Base-by-base conservation (phyloP, 345 rosid species). In the Physaria fendleri region DNA sequence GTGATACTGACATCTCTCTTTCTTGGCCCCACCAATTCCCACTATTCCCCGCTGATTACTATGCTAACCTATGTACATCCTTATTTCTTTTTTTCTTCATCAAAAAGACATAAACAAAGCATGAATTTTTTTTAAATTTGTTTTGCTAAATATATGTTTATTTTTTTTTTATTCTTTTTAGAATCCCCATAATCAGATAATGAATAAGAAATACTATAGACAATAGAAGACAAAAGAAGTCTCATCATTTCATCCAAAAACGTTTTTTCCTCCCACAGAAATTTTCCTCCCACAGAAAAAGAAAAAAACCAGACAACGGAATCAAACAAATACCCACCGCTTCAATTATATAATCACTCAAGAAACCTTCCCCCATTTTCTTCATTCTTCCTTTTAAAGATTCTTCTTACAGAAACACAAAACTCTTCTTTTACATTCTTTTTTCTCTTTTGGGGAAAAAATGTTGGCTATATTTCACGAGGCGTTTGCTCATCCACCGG, bases 381-480 rank as follows among this genome's bases (percentile, higher is more conserved):
- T 49, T 10, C 38, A 16, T 29, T 54, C 37, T 43, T 28, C 32
- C 49, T 28, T 28, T 39, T 6, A 29, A 39, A 29, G 34, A 66
- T 38, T 66, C 52, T 50, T 41, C 12, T 22, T 2, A 24, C 3
- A 46, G 28, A 32, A 10, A 42, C 10, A 51, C 33, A 30, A 33
- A 50, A 40, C 38, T 24, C 51, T 52, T 62, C 15, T 39, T 20
- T 20, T 30, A 29, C 20, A 48, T 47, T 37, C 10, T 24, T 2
- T 17, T 16, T 56, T 22, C 14, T n/a, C n/a, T n/a, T n/a, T n/a
- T n/a, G n/a, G n/a, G n/a, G n/a, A 4, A 33, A 16, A 5, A 38
- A 76, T 66, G 57, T 77, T 92, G 94, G 97, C 97, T 17, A 80
- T 92, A 52, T 92, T 92, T 45, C 92, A 82, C 64, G 76, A 84